These are phyloP conservation scores for Kokia cookei DNA, from an alignment of 441 rosid genomes.

Conservation along the genomic window DNA sequence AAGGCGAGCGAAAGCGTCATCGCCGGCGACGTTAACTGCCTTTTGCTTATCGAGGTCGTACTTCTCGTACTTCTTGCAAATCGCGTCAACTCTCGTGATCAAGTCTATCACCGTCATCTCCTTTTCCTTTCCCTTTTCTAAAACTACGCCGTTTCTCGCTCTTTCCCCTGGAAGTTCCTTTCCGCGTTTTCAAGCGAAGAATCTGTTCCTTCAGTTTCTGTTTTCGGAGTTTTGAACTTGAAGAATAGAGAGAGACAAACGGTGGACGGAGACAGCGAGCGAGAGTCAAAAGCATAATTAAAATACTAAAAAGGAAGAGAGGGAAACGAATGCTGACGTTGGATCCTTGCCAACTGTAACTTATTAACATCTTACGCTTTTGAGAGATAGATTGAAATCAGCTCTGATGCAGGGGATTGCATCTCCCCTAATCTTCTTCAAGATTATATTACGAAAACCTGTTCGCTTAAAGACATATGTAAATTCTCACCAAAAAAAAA, in stretches of 20 bases:
- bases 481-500: too few species aligned
- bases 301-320: too few species aligned
- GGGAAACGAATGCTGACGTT: neutral
- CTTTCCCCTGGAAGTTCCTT: neutral
- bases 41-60: conserved; percentile 46
- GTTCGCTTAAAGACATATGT: too few species aligned
- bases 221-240: neutral
- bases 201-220: neutral
- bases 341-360: conserved; percentile 10
- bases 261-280: conserved; percentile 2
- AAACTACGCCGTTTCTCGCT: neutral
- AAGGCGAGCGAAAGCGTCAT: conserved; percentile 51
- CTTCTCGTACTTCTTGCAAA: conserved; percentile 51
- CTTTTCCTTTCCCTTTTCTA: neutral
- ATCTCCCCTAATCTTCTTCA: neutral
- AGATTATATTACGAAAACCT: too few species aligned
- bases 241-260: neutral
- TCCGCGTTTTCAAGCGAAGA: neutral
- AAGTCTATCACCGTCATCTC: conserved; percentile 40
- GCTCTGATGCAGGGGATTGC: neutral
- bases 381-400: neutral
- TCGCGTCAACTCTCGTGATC: conserved; percentile 48
- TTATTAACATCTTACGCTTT: neutral
- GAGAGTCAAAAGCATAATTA: neutral
- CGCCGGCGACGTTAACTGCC: conserved; percentile 36